phyloP scores from a whole-genome alignment of 768 basidiomycete genomes.

The Tylopilus felleus region DNA sequence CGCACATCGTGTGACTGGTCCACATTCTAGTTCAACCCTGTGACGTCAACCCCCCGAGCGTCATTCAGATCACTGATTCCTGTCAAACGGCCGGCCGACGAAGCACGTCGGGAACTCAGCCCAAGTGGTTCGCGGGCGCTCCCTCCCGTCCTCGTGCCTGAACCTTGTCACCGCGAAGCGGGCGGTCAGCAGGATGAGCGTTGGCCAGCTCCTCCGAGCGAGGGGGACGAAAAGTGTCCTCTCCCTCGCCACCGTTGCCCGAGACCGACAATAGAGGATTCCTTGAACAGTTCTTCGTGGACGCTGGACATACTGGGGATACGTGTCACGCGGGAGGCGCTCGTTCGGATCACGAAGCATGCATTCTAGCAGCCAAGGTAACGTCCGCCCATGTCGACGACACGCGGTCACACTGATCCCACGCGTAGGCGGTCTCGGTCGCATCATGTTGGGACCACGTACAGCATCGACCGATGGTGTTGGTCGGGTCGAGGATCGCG shows the following conservation, averaged over 20 bases:
- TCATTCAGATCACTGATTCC: slow-evolving; percentile 24
- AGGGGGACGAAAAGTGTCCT: slow-evolving; percentile 12
- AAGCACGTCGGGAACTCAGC: slow-evolving; percentile 12
- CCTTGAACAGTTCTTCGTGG: background rate
- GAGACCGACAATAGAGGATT: background rate
- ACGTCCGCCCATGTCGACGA: background rate
- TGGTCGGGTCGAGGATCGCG: slow-evolving; percentile 30
- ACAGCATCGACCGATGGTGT: slow-evolving; percentile 25
- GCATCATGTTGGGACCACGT: slow-evolving; percentile 20
- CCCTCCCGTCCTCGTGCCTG: slow-evolving; percentile 12
- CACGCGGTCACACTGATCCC: no score
- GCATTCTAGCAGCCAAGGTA: slow-evolving; percentile 37
- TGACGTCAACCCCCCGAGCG: background rate
- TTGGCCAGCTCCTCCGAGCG: background rate
- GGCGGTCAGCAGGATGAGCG: background rate
- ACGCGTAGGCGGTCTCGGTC: slow-evolving; percentile 25
- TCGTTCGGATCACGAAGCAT: slow-evolving; percentile 33
- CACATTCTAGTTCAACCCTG: slow-evolving; percentile 31
- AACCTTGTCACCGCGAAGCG: slow-evolving; percentile 1
- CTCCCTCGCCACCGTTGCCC: slow-evolving; percentile 10
- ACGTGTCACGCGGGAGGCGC: slow-evolving; percentile 14
- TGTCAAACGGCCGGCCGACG: slow-evolving; percentile 14
- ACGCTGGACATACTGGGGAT: slow-evolving; percentile 4
- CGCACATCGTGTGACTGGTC: background rate
- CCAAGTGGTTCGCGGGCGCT: slow-evolving; percentile 12